These are phyloP conservation scores for Colletotrichum zoysiae DNA, from an alignment of 2,329 filamentous ascomycete genomes.

Conservation along the genomic window DNA sequence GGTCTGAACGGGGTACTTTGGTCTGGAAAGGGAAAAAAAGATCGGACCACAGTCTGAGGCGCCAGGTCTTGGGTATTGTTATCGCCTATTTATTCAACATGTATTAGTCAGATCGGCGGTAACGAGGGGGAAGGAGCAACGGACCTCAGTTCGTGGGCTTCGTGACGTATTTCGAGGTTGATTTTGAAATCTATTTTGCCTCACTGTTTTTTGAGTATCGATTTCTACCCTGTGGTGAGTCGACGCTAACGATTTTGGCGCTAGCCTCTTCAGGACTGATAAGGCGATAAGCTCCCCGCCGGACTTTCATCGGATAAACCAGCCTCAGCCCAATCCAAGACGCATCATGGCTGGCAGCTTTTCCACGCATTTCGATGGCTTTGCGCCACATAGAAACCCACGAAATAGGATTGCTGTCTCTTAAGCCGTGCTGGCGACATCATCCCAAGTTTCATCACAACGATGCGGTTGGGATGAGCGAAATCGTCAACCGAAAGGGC, in stretches of 20 bases:
- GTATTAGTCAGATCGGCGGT: too few species aligned
- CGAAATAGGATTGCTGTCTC: not conserved
- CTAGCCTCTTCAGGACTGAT: conserved; percentile 54
- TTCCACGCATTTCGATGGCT: not conserved
- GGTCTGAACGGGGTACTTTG: too few species aligned
- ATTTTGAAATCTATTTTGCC: conserved; percentile 50
- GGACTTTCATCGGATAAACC: conserved; percentile 46
- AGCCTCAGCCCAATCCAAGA: conserved; percentile 35
- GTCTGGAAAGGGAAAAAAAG: too few species aligned
- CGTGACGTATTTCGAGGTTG: too few species aligned
- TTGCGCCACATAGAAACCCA: not conserved
- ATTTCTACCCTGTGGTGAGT: conserved; percentile 55
- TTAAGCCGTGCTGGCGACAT: not conserved
- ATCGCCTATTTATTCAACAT: too few species aligned
- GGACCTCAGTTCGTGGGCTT: too few species aligned
- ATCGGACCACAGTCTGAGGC: too few species aligned
- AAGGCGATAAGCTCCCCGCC: conserved; percentile 53
- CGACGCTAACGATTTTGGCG: conserved; percentile 45
- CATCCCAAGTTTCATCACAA: too few species aligned
- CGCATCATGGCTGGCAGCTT: not conserved
- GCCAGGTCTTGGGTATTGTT: too few species aligned
- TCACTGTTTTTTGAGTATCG: conserved; percentile 48
- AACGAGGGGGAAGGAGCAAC: too few species aligned
- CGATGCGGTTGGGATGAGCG: accelerated
- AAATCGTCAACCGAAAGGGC: too few species aligned